Percentiles rank a stretch among this genome's conserved stretches.
phyloP scores from a whole-genome alignment of 2,329 filamentous ascomycete species.

The Beauveria varroae region DNA sequence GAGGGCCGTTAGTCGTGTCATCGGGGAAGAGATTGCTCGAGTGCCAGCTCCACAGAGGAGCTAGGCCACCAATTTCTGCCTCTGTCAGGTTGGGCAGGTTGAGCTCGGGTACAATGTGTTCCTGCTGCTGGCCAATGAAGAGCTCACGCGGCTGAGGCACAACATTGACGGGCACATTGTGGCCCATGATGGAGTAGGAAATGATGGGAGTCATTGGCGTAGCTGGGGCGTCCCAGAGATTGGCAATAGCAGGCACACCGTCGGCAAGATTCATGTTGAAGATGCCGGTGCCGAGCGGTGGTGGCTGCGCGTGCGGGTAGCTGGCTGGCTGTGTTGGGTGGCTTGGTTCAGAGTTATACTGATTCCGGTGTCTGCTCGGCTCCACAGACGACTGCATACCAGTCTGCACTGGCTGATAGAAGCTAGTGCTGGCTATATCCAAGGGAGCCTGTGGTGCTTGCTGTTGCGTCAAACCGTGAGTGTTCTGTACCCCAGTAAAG shows the following conservation, averaged over 20 bases:
- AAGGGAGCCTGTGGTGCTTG: background rate
- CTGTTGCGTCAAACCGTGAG: background rate
- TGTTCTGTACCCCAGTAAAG: background rate
- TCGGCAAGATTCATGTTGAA: constrained; percentile 4
- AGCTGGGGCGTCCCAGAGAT: background rate
- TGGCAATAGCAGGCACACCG: constrained; percentile 9
- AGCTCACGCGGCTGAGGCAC: constrained; percentile 3
- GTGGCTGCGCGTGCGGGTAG: background rate
- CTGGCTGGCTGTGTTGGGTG: background rate
- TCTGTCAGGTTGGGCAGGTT: constrained; percentile 18
- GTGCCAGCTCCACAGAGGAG: constrained; percentile 19
- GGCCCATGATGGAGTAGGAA: constrained; percentile 10
- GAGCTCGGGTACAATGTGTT: constrained; percentile 11
- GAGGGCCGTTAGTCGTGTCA: constrained; percentile 14
- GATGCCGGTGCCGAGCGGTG: constrained; percentile 3
- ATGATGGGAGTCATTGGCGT: background rate
- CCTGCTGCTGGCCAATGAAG: background rate
- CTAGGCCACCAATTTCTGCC: constrained; percentile 17
- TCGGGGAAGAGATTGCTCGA: constrained; percentile 15
- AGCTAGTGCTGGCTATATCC: background rate
- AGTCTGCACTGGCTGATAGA: background rate
- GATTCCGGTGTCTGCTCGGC: background rate
- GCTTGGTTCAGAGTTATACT: background rate
- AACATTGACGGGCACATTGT: constrained; percentile 5
- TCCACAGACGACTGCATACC: background rate